Conservation (phyloP, 306 rosid genomes). For the Potentilla sterilis region DNA sequence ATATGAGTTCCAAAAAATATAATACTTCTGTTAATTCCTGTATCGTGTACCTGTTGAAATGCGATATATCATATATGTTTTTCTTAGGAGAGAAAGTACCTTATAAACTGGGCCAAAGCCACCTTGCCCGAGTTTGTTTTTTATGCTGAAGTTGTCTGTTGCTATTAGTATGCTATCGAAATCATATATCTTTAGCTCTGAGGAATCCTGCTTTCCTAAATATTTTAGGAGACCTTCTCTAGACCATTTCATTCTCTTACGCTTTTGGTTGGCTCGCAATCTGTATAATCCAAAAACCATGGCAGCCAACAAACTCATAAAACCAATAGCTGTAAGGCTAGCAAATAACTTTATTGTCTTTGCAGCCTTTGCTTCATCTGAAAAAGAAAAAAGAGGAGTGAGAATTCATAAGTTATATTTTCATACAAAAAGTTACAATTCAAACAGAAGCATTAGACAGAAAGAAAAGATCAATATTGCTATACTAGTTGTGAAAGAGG, state of each 20-base stretch:
- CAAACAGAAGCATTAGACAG: too few relatives aligned
- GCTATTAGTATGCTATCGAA: background rate
- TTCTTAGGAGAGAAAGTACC: background rate
- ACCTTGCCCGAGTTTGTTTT: slow-evolving; percentile 13
- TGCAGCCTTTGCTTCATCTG: slow-evolving; percentile 1
- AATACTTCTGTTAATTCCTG: background rate
- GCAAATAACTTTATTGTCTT: slow-evolving; percentile 2
- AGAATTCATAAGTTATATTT: background rate
- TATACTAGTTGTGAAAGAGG: background rate
- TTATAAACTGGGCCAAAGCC: slow-evolving; percentile 25
- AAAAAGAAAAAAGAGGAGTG: background rate
- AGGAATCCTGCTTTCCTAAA: background rate
- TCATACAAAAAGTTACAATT: background rate
- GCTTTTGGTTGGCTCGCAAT: background rate
- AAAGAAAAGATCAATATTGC: background rate
- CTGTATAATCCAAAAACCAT: background rate
- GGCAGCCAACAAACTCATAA: background rate
- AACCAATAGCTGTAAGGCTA: background rate
- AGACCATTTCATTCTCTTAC: slow-evolving; percentile 4
- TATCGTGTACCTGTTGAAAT: background rate
- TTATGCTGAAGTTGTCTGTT: background rate
- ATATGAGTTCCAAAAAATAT: slow-evolving; percentile 15
- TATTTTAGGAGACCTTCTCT: background rate
- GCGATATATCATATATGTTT: too few relatives aligned
- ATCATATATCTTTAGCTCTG: background rate